Evolutionary conservation across 73 alveolate species (phyloP), one percentile per base, ranked within the genome.

Genomic region (Stentor coeruleus): DNA sequence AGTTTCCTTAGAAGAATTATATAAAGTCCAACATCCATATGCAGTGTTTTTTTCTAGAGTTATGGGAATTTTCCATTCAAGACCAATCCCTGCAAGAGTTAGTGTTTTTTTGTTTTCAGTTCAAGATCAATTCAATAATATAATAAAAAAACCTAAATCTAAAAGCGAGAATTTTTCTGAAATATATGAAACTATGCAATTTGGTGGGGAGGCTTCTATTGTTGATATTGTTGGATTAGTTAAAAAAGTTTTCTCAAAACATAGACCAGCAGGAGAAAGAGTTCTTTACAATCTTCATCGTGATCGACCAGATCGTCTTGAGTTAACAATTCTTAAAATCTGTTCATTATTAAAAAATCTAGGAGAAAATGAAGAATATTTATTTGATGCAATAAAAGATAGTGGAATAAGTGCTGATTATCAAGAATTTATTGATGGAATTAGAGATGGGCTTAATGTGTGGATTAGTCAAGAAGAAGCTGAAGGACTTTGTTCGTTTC

Each of bases 401-500:
- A n/a, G n/a, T n/a, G n/a, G n/a, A n/a, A n/a, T n/a, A n/a, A n/a
- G n/a, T n/a, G n/a, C n/a, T n/a, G n/a, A n/a, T 33, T 66, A 66
- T 33, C 39, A 20, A 20, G 79, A 66, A 33, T 66, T 66, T 33
- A 31, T 66, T 11, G 79, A 66, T 31, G 39, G n/a, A 14, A 26
- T 66, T 1, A 66, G 79, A 31, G 33, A 14, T 28, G 37, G 14
- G 15, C 79, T 66, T 40, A 33, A 33, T 33, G 15, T 66, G 20
- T 66, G 79, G 79, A 26, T 66, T 15, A 66, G 40, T 2, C 79
- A 66, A 66, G 79, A 66, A 20, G 79, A 66, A 26, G 79, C 79
- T 0, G 79, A 66, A 66, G 36, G 14, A 20, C 37, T 66, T 26
- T 66, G 79, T 33, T 20, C 36, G 41, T 20, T 66, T 33, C n/a